Evolutionary conservation across 2,329 filamentous ascomycete species (phyloP).

Genomic region (Gaeumannomyces sp.): DNA sequence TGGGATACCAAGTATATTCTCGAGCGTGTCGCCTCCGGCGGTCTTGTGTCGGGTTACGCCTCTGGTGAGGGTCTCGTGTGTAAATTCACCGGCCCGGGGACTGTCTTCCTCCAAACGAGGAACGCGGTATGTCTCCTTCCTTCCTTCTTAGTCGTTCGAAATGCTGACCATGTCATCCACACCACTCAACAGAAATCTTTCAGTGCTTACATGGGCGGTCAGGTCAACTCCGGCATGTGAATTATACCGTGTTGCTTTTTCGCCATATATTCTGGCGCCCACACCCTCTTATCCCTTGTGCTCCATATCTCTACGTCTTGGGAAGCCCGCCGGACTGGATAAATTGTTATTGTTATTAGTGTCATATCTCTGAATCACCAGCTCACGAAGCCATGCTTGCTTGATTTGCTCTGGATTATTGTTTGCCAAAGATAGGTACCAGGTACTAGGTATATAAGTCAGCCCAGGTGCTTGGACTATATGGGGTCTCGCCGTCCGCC

Average conservation of each 20-base stretch:
- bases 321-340: no score
- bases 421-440: no score
- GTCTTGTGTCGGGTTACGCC: conserved; percentile 80
- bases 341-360: no score
- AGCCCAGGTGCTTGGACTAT: no score
- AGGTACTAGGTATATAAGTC: no score
- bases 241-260: neutral
- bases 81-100: conserved; percentile 88
- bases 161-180: neutral
- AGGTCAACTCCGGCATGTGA: conserved; percentile 26
- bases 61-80: conserved; percentile 87
- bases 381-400: no score
- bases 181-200: conserved; percentile 40
- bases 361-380: no score
- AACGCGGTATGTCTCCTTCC: conserved; percentile 54
- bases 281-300: neutral
- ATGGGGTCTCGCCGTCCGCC: no score
- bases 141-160: neutral
- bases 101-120: conserved; percentile 86
- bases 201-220: conserved; percentile 44
- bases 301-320: neutral
- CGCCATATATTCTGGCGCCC: neutral
- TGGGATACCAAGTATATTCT: conserved; percentile 96
- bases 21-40: conserved; percentile 83
- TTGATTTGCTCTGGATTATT: no score